Evolutionary conservation across 768 basidiomycete species (phyloP).

Genomic region (Phlegmacium glaucopus): DNA sequence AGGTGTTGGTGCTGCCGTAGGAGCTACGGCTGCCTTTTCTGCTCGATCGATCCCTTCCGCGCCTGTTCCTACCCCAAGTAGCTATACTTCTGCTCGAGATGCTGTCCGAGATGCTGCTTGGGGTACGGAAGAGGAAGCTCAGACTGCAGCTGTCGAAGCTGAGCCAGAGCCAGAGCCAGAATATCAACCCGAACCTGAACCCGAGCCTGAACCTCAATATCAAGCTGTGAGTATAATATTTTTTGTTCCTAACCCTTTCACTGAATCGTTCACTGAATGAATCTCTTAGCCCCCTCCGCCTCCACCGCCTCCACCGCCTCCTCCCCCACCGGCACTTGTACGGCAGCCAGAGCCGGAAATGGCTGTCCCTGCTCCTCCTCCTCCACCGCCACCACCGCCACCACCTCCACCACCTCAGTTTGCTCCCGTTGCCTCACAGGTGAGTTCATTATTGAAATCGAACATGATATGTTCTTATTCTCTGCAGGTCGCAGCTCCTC

Average conservation of each 20-base stretch:
- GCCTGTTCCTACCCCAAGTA: constrained; percentile 16
- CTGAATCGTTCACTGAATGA: constrained; percentile 8
- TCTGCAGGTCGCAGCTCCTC: constrained; percentile 27
- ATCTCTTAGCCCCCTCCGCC: constrained; percentile 39
- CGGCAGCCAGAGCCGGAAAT: constrained; percentile 28
- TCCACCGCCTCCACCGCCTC: constrained; percentile 33
- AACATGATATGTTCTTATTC: neutral
- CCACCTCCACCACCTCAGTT: constrained; percentile 52
- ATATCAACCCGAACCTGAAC: constrained; percentile 6
- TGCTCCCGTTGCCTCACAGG: constrained; percentile 39
- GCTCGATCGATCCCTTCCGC: constrained; percentile 17
- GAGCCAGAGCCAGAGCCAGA: constrained; percentile 21
- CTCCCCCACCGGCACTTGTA: constrained; percentile 29
- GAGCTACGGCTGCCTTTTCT: constrained; percentile 31
- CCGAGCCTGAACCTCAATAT: constrained; percentile 16
- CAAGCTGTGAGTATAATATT: constrained; percentile 18
- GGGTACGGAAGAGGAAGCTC: constrained; percentile 23
- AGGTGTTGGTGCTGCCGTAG: constrained; percentile 31
- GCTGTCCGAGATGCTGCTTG: constrained; percentile 29
- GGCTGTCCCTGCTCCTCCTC: constrained; percentile 33
- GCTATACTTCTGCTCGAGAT: constrained; percentile 20
- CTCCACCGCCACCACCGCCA: constrained; percentile 43
- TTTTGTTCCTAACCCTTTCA: constrained; percentile 1
- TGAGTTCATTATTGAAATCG: constrained; percentile 11
- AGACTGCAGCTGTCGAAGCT: constrained; percentile 19